A percentile compares a stretch with the other conserved stretches of the same genome.
Conservation (phyloP, 495 filamentous ascomycete genomes). For the Pseudoneurospora amorphoporcata region DNA sequence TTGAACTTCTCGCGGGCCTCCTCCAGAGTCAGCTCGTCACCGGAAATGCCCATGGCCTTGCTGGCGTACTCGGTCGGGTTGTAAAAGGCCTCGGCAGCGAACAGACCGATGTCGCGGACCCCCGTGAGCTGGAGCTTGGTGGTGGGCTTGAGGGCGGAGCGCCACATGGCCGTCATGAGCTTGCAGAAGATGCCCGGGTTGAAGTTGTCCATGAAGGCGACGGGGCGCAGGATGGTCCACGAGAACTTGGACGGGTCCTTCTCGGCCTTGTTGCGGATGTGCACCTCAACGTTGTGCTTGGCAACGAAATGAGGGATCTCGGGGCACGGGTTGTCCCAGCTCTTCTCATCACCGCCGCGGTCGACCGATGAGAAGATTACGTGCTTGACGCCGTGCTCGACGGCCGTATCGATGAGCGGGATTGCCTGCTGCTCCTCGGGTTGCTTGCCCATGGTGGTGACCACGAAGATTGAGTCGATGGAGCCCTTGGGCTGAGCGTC, state of each 20-base stretch:
- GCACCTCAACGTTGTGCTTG: constrained; percentile 56
- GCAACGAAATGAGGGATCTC: constrained; percentile 49
- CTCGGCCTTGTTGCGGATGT: constrained; percentile 37
- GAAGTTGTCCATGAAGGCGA: constrained; percentile 56
- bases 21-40: constrained; percentile 20
- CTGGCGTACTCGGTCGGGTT: constrained; percentile 21
- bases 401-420: constrained; percentile 45
- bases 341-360: constrained; percentile 47
- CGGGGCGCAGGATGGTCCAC: constrained; percentile 52
- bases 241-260: constrained; percentile 20
- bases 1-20: constrained; percentile 40
- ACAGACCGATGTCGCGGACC: constrained; percentile 52
- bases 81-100: constrained; percentile 48
- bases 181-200: constrained; percentile 42
- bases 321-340: constrained; percentile 43
- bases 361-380: constrained; percentile 63
- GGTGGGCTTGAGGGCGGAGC: constrained; percentile 23
- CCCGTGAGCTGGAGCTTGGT: constrained; percentile 50
- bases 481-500: constrained; percentile 30
- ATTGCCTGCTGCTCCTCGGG: constrained; percentile 53
- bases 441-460: constrained; percentile 30
- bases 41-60: constrained; percentile 20
- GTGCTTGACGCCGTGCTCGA: constrained; percentile 35
- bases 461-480: constrained; percentile 39
- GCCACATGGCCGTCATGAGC: constrained; percentile 47